phyloP scores from a whole-genome alignment of 1,284 basidiomycete species.

The Mycena citricolor region DNA sequence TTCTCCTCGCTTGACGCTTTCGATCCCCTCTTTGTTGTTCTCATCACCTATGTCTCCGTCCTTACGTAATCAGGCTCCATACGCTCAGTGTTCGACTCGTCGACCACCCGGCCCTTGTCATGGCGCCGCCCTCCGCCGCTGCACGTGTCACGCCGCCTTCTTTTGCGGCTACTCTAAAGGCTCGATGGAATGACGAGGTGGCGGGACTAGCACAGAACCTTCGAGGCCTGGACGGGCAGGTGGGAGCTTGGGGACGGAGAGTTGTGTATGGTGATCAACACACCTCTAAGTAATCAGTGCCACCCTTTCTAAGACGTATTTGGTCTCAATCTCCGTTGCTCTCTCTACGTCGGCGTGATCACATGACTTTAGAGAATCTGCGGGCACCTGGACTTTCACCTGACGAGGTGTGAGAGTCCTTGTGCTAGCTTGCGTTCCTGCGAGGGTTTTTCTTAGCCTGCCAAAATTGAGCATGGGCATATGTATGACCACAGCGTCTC shows the following conservation, averaged over 20 bases:
- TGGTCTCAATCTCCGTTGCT: too few species aligned
- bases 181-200: constrained; percentile 54
- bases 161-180: constrained; percentile 44
- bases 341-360: too few species aligned
- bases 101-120: constrained; percentile 41
- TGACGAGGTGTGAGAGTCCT: too few species aligned
- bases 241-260: constrained; percentile 42
- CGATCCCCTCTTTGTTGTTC: not conserved
- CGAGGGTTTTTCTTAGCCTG: too few species aligned
- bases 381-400: too few species aligned
- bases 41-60: not conserved
- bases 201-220: constrained; percentile 41
- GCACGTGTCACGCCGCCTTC: constrained; percentile 43
- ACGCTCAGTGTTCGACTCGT: constrained; percentile 46
- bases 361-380: too few species aligned
- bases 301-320: too few species aligned
- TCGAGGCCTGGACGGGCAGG: constrained; percentile 42
- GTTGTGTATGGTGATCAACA: constrained; percentile 48
- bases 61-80: constrained; percentile 39
- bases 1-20: constrained; percentile 10
- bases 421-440: too few species aligned
- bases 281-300: too few species aligned
- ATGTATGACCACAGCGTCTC: too few species aligned
- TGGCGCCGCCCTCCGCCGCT: constrained; percentile 51
- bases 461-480: too few species aligned